A percentile compares a stretch with the other conserved stretches of the same genome.
Conservation (phyloP, 129 eudicot genomes). For the Ambrosia artemisiifolia region DNA sequence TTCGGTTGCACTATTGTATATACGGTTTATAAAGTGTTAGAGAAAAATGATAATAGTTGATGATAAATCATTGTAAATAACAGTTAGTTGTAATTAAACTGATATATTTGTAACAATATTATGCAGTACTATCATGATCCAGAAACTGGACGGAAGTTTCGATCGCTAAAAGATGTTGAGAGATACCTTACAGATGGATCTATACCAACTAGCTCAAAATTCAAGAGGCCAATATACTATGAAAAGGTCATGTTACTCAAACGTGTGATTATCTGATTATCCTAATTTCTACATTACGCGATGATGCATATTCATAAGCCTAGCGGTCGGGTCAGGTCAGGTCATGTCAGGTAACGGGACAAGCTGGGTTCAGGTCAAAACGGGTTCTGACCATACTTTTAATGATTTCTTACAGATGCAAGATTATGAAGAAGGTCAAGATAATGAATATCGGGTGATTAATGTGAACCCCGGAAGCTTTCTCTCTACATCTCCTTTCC, state of each 20-base stretch:
- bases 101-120: neutral
- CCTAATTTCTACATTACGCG: neutral
- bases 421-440: constrained; percentile 41
- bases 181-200: constrained; percentile 29
- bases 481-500: constrained; percentile 18
- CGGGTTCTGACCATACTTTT: neutral
- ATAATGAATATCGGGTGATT: constrained; percentile 32
- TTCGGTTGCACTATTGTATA: too few relatives aligned
- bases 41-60: too few relatives aligned
- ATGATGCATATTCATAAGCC: neutral
- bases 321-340: too few relatives aligned
- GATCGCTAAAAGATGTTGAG: constrained; percentile 60
- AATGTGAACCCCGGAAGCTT: constrained; percentile 31
- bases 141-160: constrained; percentile 59
- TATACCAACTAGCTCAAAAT: constrained; percentile 25
- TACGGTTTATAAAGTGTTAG: too few relatives aligned
- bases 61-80: too few relatives aligned
- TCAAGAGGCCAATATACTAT: constrained; percentile 23
- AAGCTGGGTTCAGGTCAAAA: too few relatives aligned
- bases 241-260: constrained; percentile 25
- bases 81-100: neutral
- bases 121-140: constrained; percentile 76
- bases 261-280: neutral
- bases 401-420: constrained; percentile 43
- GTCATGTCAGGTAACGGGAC: too few relatives aligned